Evolutionary conservation across 2,329 filamentous ascomycete genomes (phyloP), one percentile per base, ranked within the genome.

Genomic region (Lomentospora prolificans): DNA sequence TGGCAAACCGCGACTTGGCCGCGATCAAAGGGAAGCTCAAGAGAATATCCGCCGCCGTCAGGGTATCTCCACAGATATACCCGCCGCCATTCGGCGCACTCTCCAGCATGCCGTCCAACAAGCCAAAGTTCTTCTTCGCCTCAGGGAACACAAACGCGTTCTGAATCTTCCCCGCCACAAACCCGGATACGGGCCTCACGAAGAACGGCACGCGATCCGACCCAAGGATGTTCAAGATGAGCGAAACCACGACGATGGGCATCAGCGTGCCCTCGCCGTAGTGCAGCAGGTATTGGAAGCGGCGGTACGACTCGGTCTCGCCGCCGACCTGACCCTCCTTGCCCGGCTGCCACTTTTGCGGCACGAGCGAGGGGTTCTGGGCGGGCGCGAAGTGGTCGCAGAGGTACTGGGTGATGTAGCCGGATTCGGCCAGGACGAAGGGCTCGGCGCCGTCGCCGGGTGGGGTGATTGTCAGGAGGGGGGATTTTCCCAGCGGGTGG

Each of bases 401-500:
- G 24, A 96, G 75, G 67, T 95, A 96, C 71, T 95, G 87, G 9
- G 83, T 76, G 62, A 96, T 92, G 57, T 85, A 79, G 4, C 80
- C 90, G 48, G 86, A 92, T 72, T 97, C 92, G 8, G 89, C 89
- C 50, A 96, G 72, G 0, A 92, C 79, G 9, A 81, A 64, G 2
- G 78, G 73, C 61, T 78, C 66, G 4, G 55, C 62, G 22, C 36
- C 8, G 39, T 19, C n/a, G 17, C 39, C 17, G n/a, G 59, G 66
- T n/a, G n/a, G n/a, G n/a, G 70, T 72, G 62, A 96, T 75, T 7
- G 80, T 81, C 60, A 97, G 73, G 44, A 92, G 73, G 0, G 92
- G 92, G 1, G 89, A 90, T 68, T 96, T 96, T 59, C 92, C 92
- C 3, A 96, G 77, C 0, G 89, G 86, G 65, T 96, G 90, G 36